phyloP scores from a whole-genome alignment of 176 grass and related monocot genomes.

The Miscanthus lutarioriparius region DNA sequence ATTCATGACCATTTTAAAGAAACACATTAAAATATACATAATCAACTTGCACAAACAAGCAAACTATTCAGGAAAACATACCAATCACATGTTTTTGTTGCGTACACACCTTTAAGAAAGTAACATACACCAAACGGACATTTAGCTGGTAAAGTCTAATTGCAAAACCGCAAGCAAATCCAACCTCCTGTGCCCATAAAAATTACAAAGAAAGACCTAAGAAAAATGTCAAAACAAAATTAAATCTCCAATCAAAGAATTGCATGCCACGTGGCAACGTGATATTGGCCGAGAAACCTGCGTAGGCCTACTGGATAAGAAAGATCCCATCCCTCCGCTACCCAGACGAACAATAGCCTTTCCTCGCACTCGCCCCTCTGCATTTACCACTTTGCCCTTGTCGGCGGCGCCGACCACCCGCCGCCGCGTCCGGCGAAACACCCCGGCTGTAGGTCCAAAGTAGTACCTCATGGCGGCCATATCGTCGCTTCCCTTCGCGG shows the following conservation, averaged over 20 bases:
- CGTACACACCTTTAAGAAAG: conserved; percentile 23
- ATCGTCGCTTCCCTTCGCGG: conserved; percentile 64
- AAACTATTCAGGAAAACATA: background rate
- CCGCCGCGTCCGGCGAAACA: conserved; percentile 19
- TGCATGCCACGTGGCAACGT: conserved; percentile 35
- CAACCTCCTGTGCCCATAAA: conserved; percentile 31
- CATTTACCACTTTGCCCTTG: conserved; percentile 44
- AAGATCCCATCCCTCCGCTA: conserved; percentile 30
- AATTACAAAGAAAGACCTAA: background rate
- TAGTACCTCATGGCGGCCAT: conserved; percentile 59
- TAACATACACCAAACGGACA: conserved; percentile 26
- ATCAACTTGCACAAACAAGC: background rate
- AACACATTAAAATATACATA: background rate
- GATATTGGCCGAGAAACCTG: conserved; percentile 29
- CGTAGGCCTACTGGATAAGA: conserved; percentile 48
- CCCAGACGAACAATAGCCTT: conserved; percentile 47
- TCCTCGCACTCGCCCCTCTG: conserved; percentile 33
- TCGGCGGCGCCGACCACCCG: conserved; percentile 38
- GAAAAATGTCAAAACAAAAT: background rate
- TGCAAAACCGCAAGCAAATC: conserved; percentile 38
- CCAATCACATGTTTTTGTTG: background rate
- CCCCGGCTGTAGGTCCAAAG: background rate
- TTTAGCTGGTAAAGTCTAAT: conserved; percentile 20
- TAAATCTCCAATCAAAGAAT: conserved; percentile 21
- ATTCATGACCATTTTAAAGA: background rate